Evolutionary conservation across 495 filamentous ascomycete genomes (phyloP), one percentile per base, ranked within the genome.

Genomic region (Elaphomyces granulatus): DNA sequence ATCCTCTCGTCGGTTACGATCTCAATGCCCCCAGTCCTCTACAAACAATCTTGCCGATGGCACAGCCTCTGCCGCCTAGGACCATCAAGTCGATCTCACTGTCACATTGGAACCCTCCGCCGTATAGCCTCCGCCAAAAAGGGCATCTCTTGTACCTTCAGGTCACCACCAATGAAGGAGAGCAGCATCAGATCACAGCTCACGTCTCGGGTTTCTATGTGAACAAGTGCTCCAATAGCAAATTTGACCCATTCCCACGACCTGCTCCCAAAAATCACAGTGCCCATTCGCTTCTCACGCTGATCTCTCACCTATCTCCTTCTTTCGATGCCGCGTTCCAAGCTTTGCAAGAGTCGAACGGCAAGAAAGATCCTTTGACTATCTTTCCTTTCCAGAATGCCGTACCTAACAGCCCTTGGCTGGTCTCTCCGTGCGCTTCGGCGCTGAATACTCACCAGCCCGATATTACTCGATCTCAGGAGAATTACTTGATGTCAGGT

Each of bases 331-430:
- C 68, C 23, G 67, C 80, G 4, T 95, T 93, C 55, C 57, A 71
- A 40, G 60, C 75, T 21, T 64, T 94, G 36, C 81, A 94, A 51
- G 80, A 88, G 50, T 75, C 70, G 49, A 87, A 83, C 59, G 81
- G 77, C 55, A 63, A 76, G 49, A 84, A 79, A 52, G 90, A 96
- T 47, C 84, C 87, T 14, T 60, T 99, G 39, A 77, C 85, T 15
- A 85, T 80, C n/a, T 96, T 93, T 61, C 87, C 88, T 45, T 81
- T 94, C 53, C 85, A 87, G 14, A 96, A 94, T 57, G 77, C 87
- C 18, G 81, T 92, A 43, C 92, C 92, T 2, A 76, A 86, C 31
- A 87, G 75, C 49, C 92, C 92, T 14, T 99, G 92, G 92, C 65
- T 94, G 26, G 84, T 99, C 32, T 71, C 82, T 14, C 64, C 73